Base-by-base conservation (phyloP, 805 yeast genomes). In the Starmerella ratchasimensis region DNA sequence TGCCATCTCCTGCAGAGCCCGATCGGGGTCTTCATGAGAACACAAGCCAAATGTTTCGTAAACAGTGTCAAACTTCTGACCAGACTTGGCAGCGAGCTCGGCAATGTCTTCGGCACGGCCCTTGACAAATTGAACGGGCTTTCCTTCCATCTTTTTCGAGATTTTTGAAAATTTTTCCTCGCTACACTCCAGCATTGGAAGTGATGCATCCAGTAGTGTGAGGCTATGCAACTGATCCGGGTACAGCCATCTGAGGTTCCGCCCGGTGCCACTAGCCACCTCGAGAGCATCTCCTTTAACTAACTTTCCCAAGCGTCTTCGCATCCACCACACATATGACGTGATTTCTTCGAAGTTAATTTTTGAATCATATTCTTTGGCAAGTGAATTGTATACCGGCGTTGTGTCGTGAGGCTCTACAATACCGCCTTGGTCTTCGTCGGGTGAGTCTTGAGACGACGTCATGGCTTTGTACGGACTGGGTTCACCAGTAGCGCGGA, bases 201-300 rank as follows among this genome's bases (percentile, higher is more conserved):
- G 56, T 0, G 96, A 80, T 1, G 95, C 70, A 56, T 90, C 98
- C 33, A 86, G 59, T 49, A 80, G 82, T 0, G 97, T 88, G 27
- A 82, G 69, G 0, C 94, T 79, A 33, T 69, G 66, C 22, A 88
- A 61, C 20, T 63, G 55, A 1, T 69, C 65, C 16, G 75, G 69
- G 37, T 76, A 68, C 48, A 83, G 59, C 54, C 77, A 86, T 33
- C 77, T 75, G 39, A 88, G 69, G 55, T 90, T 90, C 58, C 97
- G 69, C 5, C 98, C 97, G 0, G 98, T 90, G 41, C 98, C 98
- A 54, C 93, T 81, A 0, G 96, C 78, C 9, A 88, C 90, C 58
- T 90, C 98, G 39, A 90, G 62, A 2, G 84, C 95, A 54, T 90
- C 95, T 17, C 98, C 98, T 41, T 65, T 62, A 34, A 77, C 69